Base-by-base conservation (phyloP, 1,139 yeast genomes). In the Kodamaea anthophila region DNA sequence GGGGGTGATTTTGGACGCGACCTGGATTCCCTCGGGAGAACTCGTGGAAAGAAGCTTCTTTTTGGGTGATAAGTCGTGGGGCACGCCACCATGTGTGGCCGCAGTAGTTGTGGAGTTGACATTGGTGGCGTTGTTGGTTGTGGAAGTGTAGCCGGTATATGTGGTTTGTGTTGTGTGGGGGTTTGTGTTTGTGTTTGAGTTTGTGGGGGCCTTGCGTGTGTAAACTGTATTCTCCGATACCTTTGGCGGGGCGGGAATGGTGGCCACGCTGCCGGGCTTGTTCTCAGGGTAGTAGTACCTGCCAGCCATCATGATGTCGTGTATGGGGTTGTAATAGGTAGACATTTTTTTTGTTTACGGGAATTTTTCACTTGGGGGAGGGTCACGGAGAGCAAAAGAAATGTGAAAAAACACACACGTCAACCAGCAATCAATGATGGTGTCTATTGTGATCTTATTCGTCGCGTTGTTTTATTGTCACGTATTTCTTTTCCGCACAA, bases 21-120 rank as follows among this genome's bases (percentile, higher is more conserved):
- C 93, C 14, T 86, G 93, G 34, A 86, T 72, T 4, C 94, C 95
- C 41, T 80, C 85, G 0, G 94, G 94, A 2, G 94, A 81, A 28
- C 87, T 80, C 1, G 95, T 85, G 23, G 88, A 79, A 26, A 78
- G 58, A 23, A 70, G 46, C 15, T 52, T 49, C 30, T 32, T 34
- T 37, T 61, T 35, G 22, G 20, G 10, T 7, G 27, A 9, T n/a
- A n/a, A n/a, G n/a, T n/a, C n/a, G n/a, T n/a, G n/a, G n/a, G n/a
- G n/a, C n/a, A n/a, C n/a, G n/a, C n/a, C n/a, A n/a, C n/a, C n/a
- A n/a, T n/a, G n/a, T n/a, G n/a, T n/a, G n/a, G n/a, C n/a, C n/a
- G n/a, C 22, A 11, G 12, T 13, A 15, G 24, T 23, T 14, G 21
- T 12, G 18, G 21, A n/a, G 13, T 9, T 18, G n/a, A n/a, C n/a